Percentiles rank a stretch among this genome's conserved stretches.
These are phyloP conservation scores for Cucurbita argyrosperma DNA, from an alignment of 306 rosid genomes.

Conservation along the genomic window DNA sequence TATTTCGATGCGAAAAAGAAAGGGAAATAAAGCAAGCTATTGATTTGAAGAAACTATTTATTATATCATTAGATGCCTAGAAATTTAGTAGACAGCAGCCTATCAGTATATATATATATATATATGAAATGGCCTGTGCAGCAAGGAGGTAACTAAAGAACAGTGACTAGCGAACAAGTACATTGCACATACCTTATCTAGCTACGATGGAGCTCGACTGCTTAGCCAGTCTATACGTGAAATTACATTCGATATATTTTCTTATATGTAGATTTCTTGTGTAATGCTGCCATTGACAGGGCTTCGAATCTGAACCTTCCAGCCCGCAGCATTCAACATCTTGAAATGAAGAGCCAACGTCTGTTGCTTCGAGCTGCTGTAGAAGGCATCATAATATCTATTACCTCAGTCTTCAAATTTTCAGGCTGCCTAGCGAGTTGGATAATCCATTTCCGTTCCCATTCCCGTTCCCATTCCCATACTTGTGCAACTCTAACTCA, in stretches of 20 bases:
- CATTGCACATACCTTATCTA: conserved; percentile 3
- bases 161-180: not conserved
- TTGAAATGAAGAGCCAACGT: not conserved
- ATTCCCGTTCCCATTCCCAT: conserved; percentile 20
- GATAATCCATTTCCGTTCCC: conserved; percentile 10
- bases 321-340: not conserved
- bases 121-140: not conserved
- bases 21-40: not conserved
- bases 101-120: not conserved
- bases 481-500: conserved; percentile 51
- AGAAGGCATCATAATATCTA: not conserved
- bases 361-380: not conserved
- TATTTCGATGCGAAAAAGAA: not conserved
- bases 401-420: conserved; percentile 4
- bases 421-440: conserved; percentile 25
- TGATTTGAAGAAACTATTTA: not conserved
- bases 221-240: conserved; percentile 20
- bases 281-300: not conserved
- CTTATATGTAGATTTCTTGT: not conserved
- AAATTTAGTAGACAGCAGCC: not conserved
- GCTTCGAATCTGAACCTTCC: not conserved
- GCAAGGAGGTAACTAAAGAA: not conserved
- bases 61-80: conserved; percentile 1
- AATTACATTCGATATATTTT: conserved; percentile 19
- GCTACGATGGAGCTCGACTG: conserved; percentile 14